phyloP scores from a whole-genome alignment of 1,284 basidiomycete species.

The Sanguinoderma infundibulare region DNA sequence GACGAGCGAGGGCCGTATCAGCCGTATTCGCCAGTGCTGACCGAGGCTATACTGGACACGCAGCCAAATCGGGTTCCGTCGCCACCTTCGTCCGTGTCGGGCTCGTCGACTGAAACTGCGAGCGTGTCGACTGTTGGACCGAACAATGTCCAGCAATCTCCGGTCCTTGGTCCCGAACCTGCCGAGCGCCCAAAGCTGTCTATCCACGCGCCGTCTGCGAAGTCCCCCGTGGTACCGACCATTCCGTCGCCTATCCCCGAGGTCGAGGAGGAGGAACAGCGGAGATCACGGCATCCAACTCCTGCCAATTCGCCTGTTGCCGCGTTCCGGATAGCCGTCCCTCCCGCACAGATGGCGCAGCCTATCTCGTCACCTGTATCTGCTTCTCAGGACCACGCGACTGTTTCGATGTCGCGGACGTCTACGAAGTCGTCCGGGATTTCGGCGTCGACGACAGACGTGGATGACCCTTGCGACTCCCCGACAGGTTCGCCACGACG shows the following conservation, averaged over 20 bases:
- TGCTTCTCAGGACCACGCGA: conserved; percentile 16
- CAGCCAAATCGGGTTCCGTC: conserved; percentile 14
- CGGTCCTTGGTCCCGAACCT: not conserved
- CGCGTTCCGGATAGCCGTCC: conserved; percentile 34
- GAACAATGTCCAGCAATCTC: conserved; percentile 8
- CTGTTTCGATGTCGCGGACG: conserved; percentile 1
- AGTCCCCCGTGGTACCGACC: conserved; percentile 4
- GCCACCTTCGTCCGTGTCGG: conserved; percentile 33
- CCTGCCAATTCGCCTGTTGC: conserved; percentile 54
- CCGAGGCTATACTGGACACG: conserved; percentile 21
- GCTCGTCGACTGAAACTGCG: conserved; percentile 33
- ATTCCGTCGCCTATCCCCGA: conserved; percentile 43
- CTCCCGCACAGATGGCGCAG: conserved; percentile 24
- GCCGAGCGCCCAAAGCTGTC: conserved; percentile 12
- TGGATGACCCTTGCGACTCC: not conserved
- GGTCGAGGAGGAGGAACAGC: conserved; percentile 35
- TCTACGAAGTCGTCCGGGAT: not conserved
- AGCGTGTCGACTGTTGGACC: conserved; percentile 31
- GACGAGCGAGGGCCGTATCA: conserved; percentile 24
- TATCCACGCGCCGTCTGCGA: conserved; percentile 31
- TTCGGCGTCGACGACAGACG: not conserved
- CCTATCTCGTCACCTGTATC: conserved; percentile 19
- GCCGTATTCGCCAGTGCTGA: conserved; percentile 33
- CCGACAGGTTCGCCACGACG: not conserved
- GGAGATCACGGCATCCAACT: conserved; percentile 44